A percentile compares a stretch with the other conserved stretches of the same genome.
Evolutionary conservation across 164 flowering plant genomes (phyloP).

Genomic region (Houttuynia cordata): DNA sequence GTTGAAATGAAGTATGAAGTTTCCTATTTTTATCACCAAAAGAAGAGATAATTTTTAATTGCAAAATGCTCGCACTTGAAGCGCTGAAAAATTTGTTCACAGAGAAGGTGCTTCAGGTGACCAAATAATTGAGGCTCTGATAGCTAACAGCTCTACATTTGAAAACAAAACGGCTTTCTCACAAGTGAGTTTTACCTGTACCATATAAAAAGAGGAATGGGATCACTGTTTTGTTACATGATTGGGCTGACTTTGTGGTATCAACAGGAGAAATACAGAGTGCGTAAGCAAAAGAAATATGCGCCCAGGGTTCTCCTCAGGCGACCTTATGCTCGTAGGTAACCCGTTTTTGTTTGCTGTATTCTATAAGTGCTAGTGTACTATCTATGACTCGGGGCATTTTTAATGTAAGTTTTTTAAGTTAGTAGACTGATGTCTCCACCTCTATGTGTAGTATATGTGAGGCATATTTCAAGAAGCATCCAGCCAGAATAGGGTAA

Average conservation of each 20-base stretch:
- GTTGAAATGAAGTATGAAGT: no score
- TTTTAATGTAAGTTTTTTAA: not conserved
- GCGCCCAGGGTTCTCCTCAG: conserved; percentile 85
- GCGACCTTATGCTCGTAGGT: conserved; percentile 91
- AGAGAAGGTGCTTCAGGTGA: conserved; percentile 83
- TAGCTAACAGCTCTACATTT: conserved; percentile 89
- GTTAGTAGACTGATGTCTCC: not conserved
- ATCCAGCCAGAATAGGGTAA: conserved; percentile 83
- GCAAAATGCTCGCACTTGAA: no score
- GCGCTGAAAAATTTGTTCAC: conserved; percentile 14
- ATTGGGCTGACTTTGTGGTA: conserved; percentile 11
- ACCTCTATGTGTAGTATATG: conserved; percentile 56
- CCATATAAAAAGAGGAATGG: not conserved
- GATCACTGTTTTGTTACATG: not conserved
- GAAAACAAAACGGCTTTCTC: conserved; percentile 80
- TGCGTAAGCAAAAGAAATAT: conserved; percentile 89
- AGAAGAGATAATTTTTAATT: no score
- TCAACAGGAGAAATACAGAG: conserved; percentile 79
- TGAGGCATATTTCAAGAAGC: conserved; percentile 93
- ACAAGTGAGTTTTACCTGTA: conserved; percentile 39
- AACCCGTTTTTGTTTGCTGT: not conserved
- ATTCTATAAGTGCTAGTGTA: not conserved
- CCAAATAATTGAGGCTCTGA: conserved; percentile 85
- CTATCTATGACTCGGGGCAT: not conserved
- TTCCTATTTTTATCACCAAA: no score